phyloP scores from a whole-genome alignment of 495 filamentous ascomycete species.

The Neurospora sp. region DNA sequence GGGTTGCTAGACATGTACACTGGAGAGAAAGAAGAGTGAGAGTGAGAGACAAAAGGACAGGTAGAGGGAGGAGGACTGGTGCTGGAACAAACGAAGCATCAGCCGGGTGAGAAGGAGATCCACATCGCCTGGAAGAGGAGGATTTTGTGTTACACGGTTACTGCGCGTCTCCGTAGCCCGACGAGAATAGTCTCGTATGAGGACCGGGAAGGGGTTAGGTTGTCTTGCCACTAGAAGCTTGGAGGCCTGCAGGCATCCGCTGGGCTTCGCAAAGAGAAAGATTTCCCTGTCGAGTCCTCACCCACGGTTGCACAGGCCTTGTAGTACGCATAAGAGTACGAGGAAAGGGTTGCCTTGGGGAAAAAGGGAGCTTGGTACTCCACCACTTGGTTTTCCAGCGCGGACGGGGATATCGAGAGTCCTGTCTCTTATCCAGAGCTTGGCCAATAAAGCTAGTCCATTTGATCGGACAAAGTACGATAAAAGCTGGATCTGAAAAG shows the following conservation, averaged over 20 bases:
- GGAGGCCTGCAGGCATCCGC: constrained; percentile 13
- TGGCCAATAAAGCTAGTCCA: neutral
- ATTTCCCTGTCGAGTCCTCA: constrained; percentile 4
- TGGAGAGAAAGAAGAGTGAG: neutral
- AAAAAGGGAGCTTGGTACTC: neutral
- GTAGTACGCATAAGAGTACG: neutral
- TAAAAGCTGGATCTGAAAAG: neutral
- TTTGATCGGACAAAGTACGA: neutral
- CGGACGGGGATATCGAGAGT: neutral
- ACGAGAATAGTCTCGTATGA: constrained; percentile 29
- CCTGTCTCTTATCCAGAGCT: neutral
- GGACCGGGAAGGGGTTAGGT: constrained; percentile 5
- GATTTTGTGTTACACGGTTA: constrained; percentile 12
- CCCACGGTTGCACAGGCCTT: neutral
- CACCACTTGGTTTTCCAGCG: neutral
- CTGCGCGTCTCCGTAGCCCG: constrained; percentile 22
- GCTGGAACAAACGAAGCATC: neutral
- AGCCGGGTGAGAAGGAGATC: constrained; percentile 1
- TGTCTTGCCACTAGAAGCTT: constrained; percentile 12
- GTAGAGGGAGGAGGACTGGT: neutral
- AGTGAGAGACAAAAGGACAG: neutral
- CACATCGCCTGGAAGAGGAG: neutral
- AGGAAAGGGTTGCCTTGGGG: neutral
- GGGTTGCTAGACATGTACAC: neutral
- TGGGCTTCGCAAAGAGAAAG: constrained; percentile 5